Conservation (phyloP, 2,329 filamentous ascomycete genomes). For the Stemphylium vesicarium region DNA sequence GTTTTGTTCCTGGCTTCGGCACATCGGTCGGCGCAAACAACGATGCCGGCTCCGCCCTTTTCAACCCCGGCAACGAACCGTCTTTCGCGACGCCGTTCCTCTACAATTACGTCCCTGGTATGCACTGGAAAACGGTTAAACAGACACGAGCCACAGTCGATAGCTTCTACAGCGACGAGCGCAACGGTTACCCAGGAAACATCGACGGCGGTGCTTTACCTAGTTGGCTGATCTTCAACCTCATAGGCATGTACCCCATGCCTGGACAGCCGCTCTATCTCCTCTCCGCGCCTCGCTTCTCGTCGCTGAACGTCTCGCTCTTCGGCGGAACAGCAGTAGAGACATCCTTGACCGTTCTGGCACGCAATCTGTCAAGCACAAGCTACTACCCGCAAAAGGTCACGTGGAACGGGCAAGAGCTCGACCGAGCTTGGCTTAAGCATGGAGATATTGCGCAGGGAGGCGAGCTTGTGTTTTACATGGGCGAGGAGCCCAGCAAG, state of each 20-base stretch:
- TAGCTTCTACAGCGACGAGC: conserved; percentile 36
- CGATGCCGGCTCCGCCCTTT: conserved; percentile 16
- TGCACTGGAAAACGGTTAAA: conserved; percentile 14
- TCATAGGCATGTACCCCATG: conserved; percentile 46
- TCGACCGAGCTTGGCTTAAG: conserved; percentile 8
- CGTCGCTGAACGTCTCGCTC: conserved; percentile 2
- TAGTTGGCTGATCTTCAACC: conserved; percentile 54
- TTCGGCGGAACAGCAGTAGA: conserved; percentile 8
- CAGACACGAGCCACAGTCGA: conserved; percentile 41
- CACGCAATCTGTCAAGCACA: conserved; percentile 7
- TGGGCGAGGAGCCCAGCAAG: conserved; percentile 3
- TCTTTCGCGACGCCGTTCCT: conserved; percentile 35
- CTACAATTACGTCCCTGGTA: conserved; percentile 25
- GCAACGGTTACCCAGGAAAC: conserved; percentile 50
- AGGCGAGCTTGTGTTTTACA: conserved; percentile 11
- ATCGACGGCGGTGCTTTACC: conserved; percentile 52
- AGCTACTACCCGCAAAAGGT: conserved; percentile 10
- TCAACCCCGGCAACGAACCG: conserved; percentile 40
- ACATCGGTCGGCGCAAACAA: conserved; percentile 12
- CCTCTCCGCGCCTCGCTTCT: conserved; percentile 39
- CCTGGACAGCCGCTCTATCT: conserved; percentile 24
- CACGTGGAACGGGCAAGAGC: conserved; percentile 4
- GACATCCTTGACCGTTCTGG: conserved; percentile 4
- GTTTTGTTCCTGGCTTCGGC: conserved; percentile 48
- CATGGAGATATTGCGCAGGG: conserved; percentile 7